These are phyloP conservation scores for Corynascus novoguineensis DNA, from an alignment of 495 filamentous ascomycete genomes.

Conservation along the genomic window DNA sequence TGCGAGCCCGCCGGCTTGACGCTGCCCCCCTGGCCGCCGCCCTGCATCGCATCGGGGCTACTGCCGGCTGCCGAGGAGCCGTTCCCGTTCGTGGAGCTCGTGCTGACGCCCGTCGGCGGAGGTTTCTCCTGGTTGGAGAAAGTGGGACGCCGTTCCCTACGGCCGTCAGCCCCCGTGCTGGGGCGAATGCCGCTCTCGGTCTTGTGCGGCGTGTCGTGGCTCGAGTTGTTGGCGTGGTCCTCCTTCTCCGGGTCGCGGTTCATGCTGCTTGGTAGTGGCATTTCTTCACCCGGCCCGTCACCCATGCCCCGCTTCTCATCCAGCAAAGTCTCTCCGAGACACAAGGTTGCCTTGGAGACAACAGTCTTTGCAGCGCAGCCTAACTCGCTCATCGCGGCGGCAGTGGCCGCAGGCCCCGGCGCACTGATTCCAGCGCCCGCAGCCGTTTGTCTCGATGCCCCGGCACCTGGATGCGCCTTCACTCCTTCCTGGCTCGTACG, in stretches of 20 bases:
- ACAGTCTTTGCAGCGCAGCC: slow-evolving; percentile 2
- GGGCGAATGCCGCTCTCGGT: slow-evolving; percentile 24
- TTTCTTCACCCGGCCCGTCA: slow-evolving; percentile 4
- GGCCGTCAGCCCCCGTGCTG: no score
- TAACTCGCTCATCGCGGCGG: slow-evolving; percentile 20
- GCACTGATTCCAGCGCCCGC: slow-evolving; percentile 30
- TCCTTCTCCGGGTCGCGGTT: slow-evolving; percentile 38
- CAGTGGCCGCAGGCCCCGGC: slow-evolving; percentile 22
- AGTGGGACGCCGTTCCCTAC: slow-evolving; percentile 40
- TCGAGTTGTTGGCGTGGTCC: slow-evolving; percentile 9
- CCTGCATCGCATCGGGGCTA: slow-evolving; percentile 7
- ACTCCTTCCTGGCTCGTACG: slow-evolving; percentile 37
- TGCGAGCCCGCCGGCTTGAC: slow-evolving; percentile 30
- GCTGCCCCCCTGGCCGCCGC: neutral
- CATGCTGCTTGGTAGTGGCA: slow-evolving; percentile 4
- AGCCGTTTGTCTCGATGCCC: slow-evolving; percentile 5
- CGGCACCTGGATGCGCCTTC: slow-evolving; percentile 19
- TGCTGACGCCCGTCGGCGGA: slow-evolving; percentile 26
- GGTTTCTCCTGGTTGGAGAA: slow-evolving; percentile 42
- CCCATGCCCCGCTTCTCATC: slow-evolving; percentile 24
- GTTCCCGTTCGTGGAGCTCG: slow-evolving; percentile 12
- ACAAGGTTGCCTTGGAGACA: neutral
- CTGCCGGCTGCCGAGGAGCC: slow-evolving; percentile 1
- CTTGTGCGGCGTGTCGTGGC: slow-evolving; percentile 17
- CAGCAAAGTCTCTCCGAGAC: neutral